These are phyloP conservation scores for Cephaloascus albidus DNA, from an alignment of 805 yeast species.

Conservation along the genomic window DNA sequence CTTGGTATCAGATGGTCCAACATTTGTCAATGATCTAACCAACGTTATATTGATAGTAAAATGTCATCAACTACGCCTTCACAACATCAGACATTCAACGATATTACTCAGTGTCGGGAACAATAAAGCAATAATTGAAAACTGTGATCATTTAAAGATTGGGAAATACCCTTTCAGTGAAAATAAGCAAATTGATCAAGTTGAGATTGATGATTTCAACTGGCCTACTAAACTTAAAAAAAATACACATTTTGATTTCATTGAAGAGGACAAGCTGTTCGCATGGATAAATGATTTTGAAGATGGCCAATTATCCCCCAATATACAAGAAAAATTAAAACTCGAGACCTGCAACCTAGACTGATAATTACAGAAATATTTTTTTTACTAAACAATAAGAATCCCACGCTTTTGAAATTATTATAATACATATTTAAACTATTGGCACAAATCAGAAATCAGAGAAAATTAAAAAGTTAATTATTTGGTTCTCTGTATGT, in stretches of 20 bases:
- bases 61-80: slow-evolving; percentile 11
- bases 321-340: too few species aligned
- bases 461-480: too few species aligned
- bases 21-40: slow-evolving; percentile 5
- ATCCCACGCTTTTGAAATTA: too few species aligned
- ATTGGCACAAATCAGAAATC: too few species aligned
- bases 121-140: slow-evolving; percentile 6
- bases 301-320: not conserved
- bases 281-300: not conserved
- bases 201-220: slow-evolving; percentile 1
- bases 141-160: slow-evolving; percentile 1
- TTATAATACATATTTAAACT: too few species aligned
- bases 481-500: too few species aligned
- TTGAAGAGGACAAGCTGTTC: not conserved
- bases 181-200: not conserved
- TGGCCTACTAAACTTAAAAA: not conserved
- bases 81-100: slow-evolving; percentile 4
- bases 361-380: too few species aligned
- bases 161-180: not conserved
- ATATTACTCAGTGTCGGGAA: slow-evolving; percentile 4
- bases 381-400: too few species aligned
- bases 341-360: too few species aligned
- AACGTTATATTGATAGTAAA: slow-evolving; percentile 5
- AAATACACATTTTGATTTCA: not conserved
- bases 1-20: slow-evolving; percentile 5